Conservation (phyloP, 2,329 filamentous ascomycete genomes). For the Verticillium albo-atrum region DNA sequence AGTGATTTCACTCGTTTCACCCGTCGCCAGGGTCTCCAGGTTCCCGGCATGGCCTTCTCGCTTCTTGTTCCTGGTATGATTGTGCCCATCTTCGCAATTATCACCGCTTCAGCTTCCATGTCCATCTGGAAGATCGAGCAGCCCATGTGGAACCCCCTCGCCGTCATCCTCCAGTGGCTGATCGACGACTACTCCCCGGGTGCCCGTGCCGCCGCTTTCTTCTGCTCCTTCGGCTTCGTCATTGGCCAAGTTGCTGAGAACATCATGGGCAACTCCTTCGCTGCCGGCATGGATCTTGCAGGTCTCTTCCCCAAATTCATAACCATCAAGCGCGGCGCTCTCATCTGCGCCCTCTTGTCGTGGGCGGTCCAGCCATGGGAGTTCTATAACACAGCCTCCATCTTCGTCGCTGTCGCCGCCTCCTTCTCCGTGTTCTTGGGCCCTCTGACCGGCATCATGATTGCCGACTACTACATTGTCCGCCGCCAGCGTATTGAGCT, state of each 20-base stretch:
- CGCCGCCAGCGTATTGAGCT: constrained; percentile 30
- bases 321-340: constrained; percentile 20
- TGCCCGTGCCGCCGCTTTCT: constrained; percentile 22
- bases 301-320: constrained; percentile 21
- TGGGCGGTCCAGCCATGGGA: constrained; percentile 24
- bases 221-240: constrained; percentile 18
- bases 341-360: constrained; percentile 16
- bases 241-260: constrained; percentile 23
- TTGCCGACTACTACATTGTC: constrained; percentile 22
- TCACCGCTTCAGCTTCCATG: constrained; percentile 21
- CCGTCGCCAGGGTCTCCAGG: constrained; percentile 13
- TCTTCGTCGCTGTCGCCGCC: constrained; percentile 20
- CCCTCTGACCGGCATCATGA: constrained; percentile 23
- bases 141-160: constrained; percentile 19
- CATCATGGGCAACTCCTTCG: constrained; percentile 21
- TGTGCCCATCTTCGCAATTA: constrained; percentile 17
- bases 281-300: constrained; percentile 22
- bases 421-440: constrained; percentile 23
- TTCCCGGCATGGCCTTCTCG: constrained; percentile 18
- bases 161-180: constrained; percentile 21
- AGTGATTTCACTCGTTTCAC: constrained; percentile 23
- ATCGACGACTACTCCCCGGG: constrained; percentile 18
- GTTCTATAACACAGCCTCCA: constrained; percentile 21
- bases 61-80: constrained; percentile 22
- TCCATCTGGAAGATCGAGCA: constrained; percentile 17